Evolutionary conservation across 176 grass and related monocot genomes (phyloP), one percentile per base, ranked within the genome.

Genomic region (Triticum turgidum): DNA sequence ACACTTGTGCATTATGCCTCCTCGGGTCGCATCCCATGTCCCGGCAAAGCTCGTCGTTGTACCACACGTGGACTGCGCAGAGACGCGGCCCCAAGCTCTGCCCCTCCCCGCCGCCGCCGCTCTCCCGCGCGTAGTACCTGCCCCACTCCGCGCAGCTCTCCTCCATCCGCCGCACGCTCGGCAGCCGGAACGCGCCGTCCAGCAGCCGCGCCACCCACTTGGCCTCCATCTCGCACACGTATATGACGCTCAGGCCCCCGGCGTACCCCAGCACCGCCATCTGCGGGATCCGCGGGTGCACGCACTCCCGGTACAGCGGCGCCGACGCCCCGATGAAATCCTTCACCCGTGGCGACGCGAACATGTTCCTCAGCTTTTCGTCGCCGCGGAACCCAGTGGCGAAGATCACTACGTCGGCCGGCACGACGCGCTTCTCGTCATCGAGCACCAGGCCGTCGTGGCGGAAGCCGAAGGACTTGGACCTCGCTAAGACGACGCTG

Each of bases 361-460:
- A 94, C 80, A 97, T 82, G 61, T 77, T 32, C 78, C 84, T 77
- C 39, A 94, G 90, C 88, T 97, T 92, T 21, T 89, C 11, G 79
- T 94, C 91, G 18, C 87, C 88, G 42, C 71, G 87, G 86, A 89
- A 97, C 61, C 94, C 94, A 3, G 92, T 94, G 47, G 94, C 92
- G 33, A 94, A 85, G 9, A 97, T 79, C 44, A 94, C 92, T 11
- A 94, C 0, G 75, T 97, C 90, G 20, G 90, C 78, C 18, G 64
- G 29, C 18, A 93, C 35, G 32, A 25, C 67, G 45, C 34, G 52
- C 42, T 73, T 4, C 5, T 71, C 17, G 29, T 17, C 81, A 39
- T 25, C 83, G 3, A 94, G 76, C 65, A 90, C 66, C 44, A 94
- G 73, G 62, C 93, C 93, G 33, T 83, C 82, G 41, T 83, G 51